These are phyloP conservation scores for Penicillium antarcticum DNA, from an alignment of 495 filamentous ascomycete species.

Conservation along the genomic window DNA sequence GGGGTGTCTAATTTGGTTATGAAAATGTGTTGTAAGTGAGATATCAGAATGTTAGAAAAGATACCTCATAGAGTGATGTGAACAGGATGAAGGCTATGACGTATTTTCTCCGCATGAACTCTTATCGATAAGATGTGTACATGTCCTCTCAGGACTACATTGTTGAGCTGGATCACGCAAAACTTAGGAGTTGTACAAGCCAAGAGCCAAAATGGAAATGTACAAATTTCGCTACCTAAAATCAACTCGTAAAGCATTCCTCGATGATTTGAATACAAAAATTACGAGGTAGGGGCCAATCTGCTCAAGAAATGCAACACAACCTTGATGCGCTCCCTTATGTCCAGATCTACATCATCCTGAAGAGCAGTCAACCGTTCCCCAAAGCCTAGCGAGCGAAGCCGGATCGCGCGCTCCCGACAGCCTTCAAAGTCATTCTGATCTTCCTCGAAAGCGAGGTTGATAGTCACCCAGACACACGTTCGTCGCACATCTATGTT, in stretches of 20 bases:
- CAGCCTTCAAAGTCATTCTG: constrained; percentile 57
- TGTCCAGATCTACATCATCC: constrained; percentile 76
- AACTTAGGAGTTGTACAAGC: too few relatives aligned
- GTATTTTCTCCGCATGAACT: constrained; percentile 12
- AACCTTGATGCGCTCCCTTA: constrained; percentile 77
- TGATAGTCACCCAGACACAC: constrained; percentile 77
- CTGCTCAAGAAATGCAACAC: constrained; percentile 64
- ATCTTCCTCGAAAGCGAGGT: constrained; percentile 79
- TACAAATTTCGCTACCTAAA: neutral
- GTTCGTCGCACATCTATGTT: constrained; percentile 67
- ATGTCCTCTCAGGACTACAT: too few relatives aligned
- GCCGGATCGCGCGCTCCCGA: constrained; percentile 58
- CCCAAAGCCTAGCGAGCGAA: constrained; percentile 69
- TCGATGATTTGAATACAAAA: neutral
- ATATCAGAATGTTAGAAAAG: neutral
- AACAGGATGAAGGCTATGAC: constrained; percentile 13
- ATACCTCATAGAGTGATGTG: constrained; percentile 1
- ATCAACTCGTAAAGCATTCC: neutral
- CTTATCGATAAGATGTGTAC: neutral
- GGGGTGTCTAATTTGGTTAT: neutral
- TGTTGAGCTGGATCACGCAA: too few relatives aligned
- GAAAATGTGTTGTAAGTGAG: too few relatives aligned
- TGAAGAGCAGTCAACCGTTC: constrained; percentile 61
- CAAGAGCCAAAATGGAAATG: too few relatives aligned
- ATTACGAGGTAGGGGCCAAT: constrained; percentile 21